Evolutionary conservation across 306 rosid species (phyloP), one percentile per base, ranked within the genome.

Genomic region (Castanopsis chinensis): DNA sequence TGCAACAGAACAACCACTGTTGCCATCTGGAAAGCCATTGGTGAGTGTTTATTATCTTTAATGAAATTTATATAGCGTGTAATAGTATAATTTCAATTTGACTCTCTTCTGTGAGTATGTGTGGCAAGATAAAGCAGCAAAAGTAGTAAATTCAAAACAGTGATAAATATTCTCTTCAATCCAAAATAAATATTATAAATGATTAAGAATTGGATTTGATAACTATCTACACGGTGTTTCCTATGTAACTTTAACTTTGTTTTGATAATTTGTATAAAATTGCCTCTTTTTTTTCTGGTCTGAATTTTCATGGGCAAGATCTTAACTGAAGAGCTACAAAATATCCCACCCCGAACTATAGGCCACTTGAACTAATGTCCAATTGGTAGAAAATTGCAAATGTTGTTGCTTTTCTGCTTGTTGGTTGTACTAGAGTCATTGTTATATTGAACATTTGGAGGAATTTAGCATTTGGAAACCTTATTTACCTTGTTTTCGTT

Each of bases 11-110:
- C 77, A 67, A 10, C 80, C 74, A 2, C 37, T 87, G 71, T 84
- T 90, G 76, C 97, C 99, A 84, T 94, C 99, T 69, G 97, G 99
- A 77, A 94, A 83, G 80, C 86, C 86, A 76, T 79, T 94, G 91
- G 99, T 94, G 45, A 91, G 90, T 87, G 65, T 65, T 76, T 74
- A 4, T 74, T n/a, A 13, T 37, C 33, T 61, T 55, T 10, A 25
- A 56, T 43, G 76, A 41, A 64, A 15, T 80, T 33, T 27, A 7
- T 63, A 4, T 27, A 56, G 61, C 6, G 10, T 65, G 67, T 13
- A 5, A 69, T 27, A 5, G 15, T 14, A 14, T 17, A 14, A 59
- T 59, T 27, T 23, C 18, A 59, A 49, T 49, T 59, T 59, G 5
- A 23, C 32, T 59, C 67, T 59, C 67, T 12, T 59, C 15, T 59